Percentiles rank a stretch among this genome's conserved stretches.
Evolutionary conservation across 2,329 filamentous ascomycete species (phyloP).

Genomic region (Penicillium crustosum): DNA sequence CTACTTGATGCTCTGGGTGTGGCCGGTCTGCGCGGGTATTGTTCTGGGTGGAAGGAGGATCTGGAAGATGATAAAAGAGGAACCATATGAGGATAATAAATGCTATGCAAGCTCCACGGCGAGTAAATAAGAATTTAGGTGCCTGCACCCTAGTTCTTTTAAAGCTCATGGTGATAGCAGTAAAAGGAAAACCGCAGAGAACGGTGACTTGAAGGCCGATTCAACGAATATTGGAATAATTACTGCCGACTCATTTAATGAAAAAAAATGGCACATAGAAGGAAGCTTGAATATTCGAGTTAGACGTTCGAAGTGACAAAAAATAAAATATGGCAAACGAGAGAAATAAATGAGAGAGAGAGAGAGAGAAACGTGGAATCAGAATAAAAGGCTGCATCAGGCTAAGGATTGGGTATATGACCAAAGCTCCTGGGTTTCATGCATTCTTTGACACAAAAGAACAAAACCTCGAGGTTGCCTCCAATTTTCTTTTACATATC

Average conservation of each 20-base stretch:
- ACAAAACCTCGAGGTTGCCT: neutral
- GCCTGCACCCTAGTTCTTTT: neutral
- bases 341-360: neutral
- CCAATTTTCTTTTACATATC: neutral
- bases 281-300: neutral
- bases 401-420: neutral
- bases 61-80: constrained; percentile 2
- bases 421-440: neutral
- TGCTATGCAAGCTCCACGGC: constrained; percentile 33
- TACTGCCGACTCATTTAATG: neutral
- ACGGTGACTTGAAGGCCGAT: neutral
- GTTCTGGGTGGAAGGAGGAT: constrained; percentile 1
- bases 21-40: constrained; percentile 4
- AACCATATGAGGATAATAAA: constrained; percentile 1
- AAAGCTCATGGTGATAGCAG: neutral
- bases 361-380: neutral
- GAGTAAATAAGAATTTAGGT: neutral
- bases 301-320: neutral
- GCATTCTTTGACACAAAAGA: neutral
- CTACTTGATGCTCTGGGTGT: constrained; percentile 17
- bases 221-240: neutral
- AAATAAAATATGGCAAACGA: neutral
- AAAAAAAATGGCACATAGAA: neutral
- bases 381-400: neutral
- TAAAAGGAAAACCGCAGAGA: neutral